These are phyloP conservation scores for Sugiyamaella marilandica DNA, from an alignment of 805 yeast genomes.

Conservation along the genomic window DNA sequence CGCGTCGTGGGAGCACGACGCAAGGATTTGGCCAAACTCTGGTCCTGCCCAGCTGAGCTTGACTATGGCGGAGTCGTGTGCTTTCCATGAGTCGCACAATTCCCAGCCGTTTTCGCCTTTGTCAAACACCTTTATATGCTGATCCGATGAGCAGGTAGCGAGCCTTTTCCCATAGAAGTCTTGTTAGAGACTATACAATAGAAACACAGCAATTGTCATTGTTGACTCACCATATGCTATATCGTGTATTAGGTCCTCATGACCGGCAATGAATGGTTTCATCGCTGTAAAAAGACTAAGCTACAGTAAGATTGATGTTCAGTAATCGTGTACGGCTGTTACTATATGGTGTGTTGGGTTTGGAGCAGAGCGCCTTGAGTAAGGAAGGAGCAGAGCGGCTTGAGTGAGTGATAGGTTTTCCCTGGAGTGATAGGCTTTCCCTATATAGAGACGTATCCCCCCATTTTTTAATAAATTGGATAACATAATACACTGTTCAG, in stretches of 20 bases:
- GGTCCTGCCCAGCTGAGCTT: slow-evolving; percentile 92
- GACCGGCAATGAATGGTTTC: slow-evolving; percentile 83
- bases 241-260: slow-evolving; percentile 88
- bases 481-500: too few relatives aligned
- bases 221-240: slow-evolving; percentile 57
- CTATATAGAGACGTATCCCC: too few relatives aligned
- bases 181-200: slow-evolving; percentile 7
- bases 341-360: too few relatives aligned
- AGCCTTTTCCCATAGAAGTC: slow-evolving; percentile 85
- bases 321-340: too few relatives aligned
- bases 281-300: slow-evolving; percentile 24
- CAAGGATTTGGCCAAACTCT: slow-evolving; percentile 80
- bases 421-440: too few relatives aligned
- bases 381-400: too few relatives aligned
- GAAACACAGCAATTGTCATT: not conserved
- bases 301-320: too few relatives aligned
- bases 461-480: too few relatives aligned
- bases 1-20: slow-evolving; percentile 86
- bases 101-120: slow-evolving; percentile 57
- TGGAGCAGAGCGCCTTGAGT: too few relatives aligned
- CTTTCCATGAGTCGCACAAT: slow-evolving; percentile 86
- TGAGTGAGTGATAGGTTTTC: too few relatives aligned
- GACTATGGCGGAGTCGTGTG: slow-evolving; percentile 86
- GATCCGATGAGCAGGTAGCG: slow-evolving; percentile 95
- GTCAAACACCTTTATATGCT: slow-evolving; percentile 85